Base-by-base conservation (phyloP, 345 rosid genomes). In the Pugionium cornutum region DNA sequence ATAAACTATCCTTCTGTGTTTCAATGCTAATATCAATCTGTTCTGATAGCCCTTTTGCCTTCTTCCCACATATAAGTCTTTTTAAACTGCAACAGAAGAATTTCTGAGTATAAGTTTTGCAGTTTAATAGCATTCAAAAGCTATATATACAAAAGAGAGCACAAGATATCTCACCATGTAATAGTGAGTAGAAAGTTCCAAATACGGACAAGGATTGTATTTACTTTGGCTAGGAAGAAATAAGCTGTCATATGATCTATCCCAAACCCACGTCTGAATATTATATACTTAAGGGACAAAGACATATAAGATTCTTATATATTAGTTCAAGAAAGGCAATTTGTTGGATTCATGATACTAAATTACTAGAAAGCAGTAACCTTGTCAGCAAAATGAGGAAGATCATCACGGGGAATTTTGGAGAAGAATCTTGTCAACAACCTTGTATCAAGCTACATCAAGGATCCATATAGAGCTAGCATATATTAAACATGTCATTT, bases 221-320 rank as follows among this genome's bases (percentile, higher is more conserved):
- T 62, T 9, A 82, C 31, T 76, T 91, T 91, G 51, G 67, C 73
- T 64, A 53, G 56, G 64, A 86, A 18, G 69, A 86, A 86, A 68
- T 68, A 91, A 68, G 75, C 83, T 35, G 76, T 81, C 77, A 64
- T 77, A 1, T 74, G 83, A 78, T 87, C 97, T 33, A 84, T 84
- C 53, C 95, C 92, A 78, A 87, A 77, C 44, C 97, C 95, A 44
- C 92, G 86, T 51, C 92, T 72, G 77, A 90, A 90, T 68, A 86
- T 76, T 35, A 90, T 62, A 70, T 73, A 88, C 95, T 84, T 50
- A 18, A 58, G 30, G 58, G 5, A 62, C 32, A 74, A 27, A 48
- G n/a, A 50, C 27, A 53, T 6, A 10, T n/a, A 45, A 70, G 68
- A 45, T 34, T 26, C 41, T 65, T 65, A 26, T 4, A 7, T 9